Conservation (phyloP, 495 filamentous ascomycete genomes). For the Cudoniella acicularis region DNA sequence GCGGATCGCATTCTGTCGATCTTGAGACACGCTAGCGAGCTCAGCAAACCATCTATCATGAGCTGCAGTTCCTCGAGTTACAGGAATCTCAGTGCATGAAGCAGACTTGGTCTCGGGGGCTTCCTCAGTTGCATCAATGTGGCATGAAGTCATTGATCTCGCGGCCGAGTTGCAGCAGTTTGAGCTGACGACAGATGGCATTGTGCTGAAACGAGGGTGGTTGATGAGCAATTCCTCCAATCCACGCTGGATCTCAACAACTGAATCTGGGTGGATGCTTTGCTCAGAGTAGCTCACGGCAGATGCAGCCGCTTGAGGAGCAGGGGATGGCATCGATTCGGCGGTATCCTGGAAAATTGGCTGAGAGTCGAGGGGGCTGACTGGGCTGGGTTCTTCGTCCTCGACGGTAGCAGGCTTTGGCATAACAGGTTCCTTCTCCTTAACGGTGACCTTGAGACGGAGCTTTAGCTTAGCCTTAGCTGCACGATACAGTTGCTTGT, state of each 20-base stretch:
- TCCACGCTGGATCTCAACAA: conserved; percentile 27
- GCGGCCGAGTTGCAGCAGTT: conserved; percentile 6
- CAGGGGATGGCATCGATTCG: background rate
- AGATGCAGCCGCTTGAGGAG: background rate
- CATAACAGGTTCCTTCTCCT: conserved; percentile 23
- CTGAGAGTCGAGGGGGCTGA: conserved; percentile 16
- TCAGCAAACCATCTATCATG: conserved; percentile 37
- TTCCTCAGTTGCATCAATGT: conserved; percentile 9
- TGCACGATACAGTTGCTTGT: conserved; percentile 95
- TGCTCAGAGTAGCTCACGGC: background rate
- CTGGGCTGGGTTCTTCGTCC: conserved; percentile 30
- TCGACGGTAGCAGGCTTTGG: conserved; percentile 43
- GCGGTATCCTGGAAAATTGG: background rate
- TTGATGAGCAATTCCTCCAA: conserved; percentile 28
- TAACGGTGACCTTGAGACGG: conserved; percentile 69
- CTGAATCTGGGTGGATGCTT: conserved; percentile 3
- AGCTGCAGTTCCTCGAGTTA: conserved; percentile 26
- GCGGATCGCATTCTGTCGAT: conserved; percentile 13
- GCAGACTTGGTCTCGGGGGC: conserved; percentile 6
- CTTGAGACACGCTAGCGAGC: conserved; percentile 28
- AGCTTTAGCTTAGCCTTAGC: conserved; percentile 99
- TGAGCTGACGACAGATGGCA: background rate
- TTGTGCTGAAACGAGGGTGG: conserved; percentile 8
- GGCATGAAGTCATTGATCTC: background rate
- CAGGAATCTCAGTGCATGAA: conserved; percentile 25